A percentile compares a stretch with the other conserved stretches of the same genome.
These are phyloP conservation scores for Knufia petricola DNA, from an alignment of 2,329 filamentous ascomycete genomes.

Conservation along the genomic window DNA sequence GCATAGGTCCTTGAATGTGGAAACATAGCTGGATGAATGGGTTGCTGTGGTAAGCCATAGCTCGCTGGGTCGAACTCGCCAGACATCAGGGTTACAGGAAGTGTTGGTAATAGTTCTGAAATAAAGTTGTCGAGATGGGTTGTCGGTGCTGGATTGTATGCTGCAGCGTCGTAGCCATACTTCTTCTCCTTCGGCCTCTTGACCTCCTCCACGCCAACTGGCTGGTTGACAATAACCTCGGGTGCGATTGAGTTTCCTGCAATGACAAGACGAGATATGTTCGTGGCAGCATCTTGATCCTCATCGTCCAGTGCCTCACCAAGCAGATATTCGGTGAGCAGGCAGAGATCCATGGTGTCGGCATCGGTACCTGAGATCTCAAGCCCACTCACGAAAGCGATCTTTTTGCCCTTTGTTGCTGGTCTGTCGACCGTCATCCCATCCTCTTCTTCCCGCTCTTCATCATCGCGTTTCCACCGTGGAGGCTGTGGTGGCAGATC, in stretches of 20 bases:
- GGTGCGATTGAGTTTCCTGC: conserved; percentile 64
- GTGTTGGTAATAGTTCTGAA: conserved; percentile 65
- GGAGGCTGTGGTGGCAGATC: conserved; percentile 74
- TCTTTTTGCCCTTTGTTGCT: conserved; percentile 46
- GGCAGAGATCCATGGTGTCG: conserved; percentile 63
- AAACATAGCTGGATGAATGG: conserved; percentile 87
- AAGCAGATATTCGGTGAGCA: conserved; percentile 78
- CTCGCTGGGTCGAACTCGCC: conserved; percentile 81
- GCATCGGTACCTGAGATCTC: conserved; percentile 68
- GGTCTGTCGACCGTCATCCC: conserved; percentile 24
- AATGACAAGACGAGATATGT: conserved; percentile 77
- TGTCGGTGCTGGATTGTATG: conserved; percentile 80
- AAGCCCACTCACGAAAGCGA: conserved; percentile 84
- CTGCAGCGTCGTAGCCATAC: conserved; percentile 84
- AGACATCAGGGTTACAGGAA: conserved; percentile 82
- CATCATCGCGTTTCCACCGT: conserved; percentile 63
- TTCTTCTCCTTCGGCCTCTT: conserved; percentile 57
- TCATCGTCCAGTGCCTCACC: conserved; percentile 62
- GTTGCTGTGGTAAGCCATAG: conserved; percentile 80
- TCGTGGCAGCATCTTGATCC: conserved; percentile 50
- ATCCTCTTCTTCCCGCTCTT: conserved; percentile 38
- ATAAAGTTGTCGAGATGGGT: conserved; percentile 78
- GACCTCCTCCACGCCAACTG: conserved; percentile 30
- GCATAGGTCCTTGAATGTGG: conserved; percentile 62
- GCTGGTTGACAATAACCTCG: conserved; percentile 22